phyloP scores from a whole-genome alignment of 495 filamentous ascomycete genomes.

The Glonium stellatum region DNA sequence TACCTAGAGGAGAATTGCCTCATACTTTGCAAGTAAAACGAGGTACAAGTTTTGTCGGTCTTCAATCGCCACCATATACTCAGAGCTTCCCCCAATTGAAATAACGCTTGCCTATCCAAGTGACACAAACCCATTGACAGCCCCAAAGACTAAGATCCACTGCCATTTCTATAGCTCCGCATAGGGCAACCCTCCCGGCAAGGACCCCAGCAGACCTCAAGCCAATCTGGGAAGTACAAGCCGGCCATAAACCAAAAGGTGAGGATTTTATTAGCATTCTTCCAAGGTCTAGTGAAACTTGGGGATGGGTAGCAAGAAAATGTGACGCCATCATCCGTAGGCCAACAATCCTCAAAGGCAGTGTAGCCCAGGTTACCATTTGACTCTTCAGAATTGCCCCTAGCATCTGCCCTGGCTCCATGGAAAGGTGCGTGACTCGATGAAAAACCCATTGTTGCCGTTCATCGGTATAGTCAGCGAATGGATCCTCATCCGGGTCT shows the following conservation, averaged over 20 bases:
- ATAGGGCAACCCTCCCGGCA: constrained; percentile 14
- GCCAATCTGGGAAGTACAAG: background rate
- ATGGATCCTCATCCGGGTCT: background rate
- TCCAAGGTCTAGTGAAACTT: background rate
- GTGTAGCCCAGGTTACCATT: constrained; percentile 16
- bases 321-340: constrained; percentile 16
- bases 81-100: constrained; percentile 22
- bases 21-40: background rate
- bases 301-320: constrained; percentile 4
- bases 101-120: constrained; percentile 10
- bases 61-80: background rate
- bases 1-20: too few relatives aligned
- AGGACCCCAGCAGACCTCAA: constrained; percentile 8
- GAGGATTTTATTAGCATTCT: background rate
- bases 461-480: background rate
- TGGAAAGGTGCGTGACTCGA: constrained; percentile 21
- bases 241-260: background rate
- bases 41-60: background rate
- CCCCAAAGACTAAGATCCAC: constrained; percentile 22
- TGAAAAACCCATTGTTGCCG: constrained; percentile 1
- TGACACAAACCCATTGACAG: constrained; percentile 15
- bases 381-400: constrained; percentile 18
- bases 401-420: constrained; percentile 17
- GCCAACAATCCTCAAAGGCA: constrained; percentile 16
- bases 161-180: constrained; percentile 13